A percentile compares a stretch with the other conserved stretches of the same genome.
phyloP scores from a whole-genome alignment of 805 yeast genomes.

The Candida chauliodis region DNA sequence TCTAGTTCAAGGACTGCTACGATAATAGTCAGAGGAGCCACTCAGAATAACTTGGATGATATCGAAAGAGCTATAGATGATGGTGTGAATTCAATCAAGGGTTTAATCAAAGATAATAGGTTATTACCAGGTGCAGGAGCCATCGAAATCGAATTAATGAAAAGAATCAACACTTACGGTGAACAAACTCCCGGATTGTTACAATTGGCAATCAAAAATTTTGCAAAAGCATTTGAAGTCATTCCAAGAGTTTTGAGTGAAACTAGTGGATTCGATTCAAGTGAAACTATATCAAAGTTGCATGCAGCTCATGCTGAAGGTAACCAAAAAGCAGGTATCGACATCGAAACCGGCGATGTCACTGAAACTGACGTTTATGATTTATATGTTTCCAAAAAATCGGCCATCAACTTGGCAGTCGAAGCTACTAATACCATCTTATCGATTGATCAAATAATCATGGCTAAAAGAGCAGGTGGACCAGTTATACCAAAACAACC shows the following conservation, averaged over 20 bases:
- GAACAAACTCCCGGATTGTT: conserved; percentile 90
- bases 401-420: conserved; percentile 90
- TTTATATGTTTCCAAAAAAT: conserved; percentile 71
- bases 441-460: conserved; percentile 93
- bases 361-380: conserved; percentile 70
- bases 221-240: conserved; percentile 92
- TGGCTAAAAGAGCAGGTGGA: conserved; percentile 99
- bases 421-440: conserved; percentile 91
- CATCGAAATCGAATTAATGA: conserved; percentile 81
- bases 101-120: conserved; percentile 73
- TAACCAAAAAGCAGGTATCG: conserved; percentile 61
- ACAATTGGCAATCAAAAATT: conserved; percentile 91
- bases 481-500: conserved; percentile 85
- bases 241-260: conserved; percentile 91
- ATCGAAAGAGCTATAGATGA: conserved; percentile 97
- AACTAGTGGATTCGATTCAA: conserved; percentile 87
- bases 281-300: conserved; percentile 82
- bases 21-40: conserved; percentile 92
- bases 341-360: conserved; percentile 70
- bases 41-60: conserved; percentile 89
- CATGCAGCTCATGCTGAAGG: conserved; percentile 78
- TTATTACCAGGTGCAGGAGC: conserved; percentile 97
- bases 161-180: conserved; percentile 76
- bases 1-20: conserved; percentile 80
- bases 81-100: conserved; percentile 89